These are phyloP conservation scores for Ulvella scutata DNA, from an alignment of 139 green algal genomes.

Conservation along the genomic window DNA sequence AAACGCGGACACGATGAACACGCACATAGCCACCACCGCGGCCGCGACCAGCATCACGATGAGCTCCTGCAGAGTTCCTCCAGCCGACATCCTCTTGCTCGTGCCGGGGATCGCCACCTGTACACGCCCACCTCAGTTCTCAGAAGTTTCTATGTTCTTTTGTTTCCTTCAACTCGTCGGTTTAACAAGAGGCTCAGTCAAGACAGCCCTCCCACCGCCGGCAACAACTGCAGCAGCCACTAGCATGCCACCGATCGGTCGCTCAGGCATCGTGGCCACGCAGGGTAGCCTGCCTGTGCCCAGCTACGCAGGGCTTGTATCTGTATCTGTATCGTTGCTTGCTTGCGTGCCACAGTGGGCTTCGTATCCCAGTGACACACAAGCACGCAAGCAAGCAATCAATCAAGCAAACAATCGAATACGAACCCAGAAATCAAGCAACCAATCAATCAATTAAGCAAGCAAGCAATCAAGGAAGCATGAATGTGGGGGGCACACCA, in stretches of 20 bases:
- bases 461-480: background rate
- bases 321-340: background rate
- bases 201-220: background rate
- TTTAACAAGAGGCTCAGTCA: too few species aligned
- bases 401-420: background rate
- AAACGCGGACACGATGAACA: background rate
- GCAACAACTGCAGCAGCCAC: background rate
- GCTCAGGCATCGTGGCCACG: background rate
- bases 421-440: background rate
- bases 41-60: background rate
- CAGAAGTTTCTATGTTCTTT: background rate
- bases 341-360: background rate
- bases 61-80: background rate
- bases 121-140: background rate
- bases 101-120: background rate
- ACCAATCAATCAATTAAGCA: background rate
- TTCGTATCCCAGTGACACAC: background rate
- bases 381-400: background rate
- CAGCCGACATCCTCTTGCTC: background rate
- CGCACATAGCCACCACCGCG: background rate
- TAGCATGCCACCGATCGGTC: background rate
- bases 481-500: background rate
- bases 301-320: background rate
- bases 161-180: too few species aligned
- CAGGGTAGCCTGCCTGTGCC: background rate